These are phyloP conservation scores for Saccharomyces uvarum DNA, from an alignment of 1,139 yeast genomes.

Conservation along the genomic window DNA sequence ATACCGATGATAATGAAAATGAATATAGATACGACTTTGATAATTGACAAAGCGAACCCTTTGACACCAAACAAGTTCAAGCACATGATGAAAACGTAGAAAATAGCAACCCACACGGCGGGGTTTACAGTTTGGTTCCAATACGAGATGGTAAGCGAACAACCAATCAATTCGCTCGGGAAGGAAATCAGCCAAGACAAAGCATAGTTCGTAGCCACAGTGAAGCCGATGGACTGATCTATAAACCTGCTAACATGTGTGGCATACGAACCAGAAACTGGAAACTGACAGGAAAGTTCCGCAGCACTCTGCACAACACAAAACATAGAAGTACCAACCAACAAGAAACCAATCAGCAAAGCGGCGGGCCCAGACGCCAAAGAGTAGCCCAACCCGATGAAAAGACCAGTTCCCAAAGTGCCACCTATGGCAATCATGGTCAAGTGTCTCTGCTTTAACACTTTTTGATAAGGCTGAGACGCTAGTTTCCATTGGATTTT, in stretches of 20 bases:
- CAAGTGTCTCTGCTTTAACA: slow-evolving; percentile 56
- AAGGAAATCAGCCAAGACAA: slow-evolving; percentile 63
- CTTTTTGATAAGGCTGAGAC: slow-evolving; percentile 58
- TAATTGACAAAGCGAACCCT: slow-evolving; percentile 48
- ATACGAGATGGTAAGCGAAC: slow-evolving; percentile 57
- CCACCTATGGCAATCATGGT: slow-evolving; percentile 67
- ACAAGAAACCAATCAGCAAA: slow-evolving; percentile 48
- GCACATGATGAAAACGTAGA: slow-evolving; percentile 47
- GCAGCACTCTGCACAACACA: slow-evolving; percentile 64
- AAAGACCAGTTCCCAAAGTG: slow-evolving; percentile 57
- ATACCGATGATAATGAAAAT: slow-evolving; percentile 68
- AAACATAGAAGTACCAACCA: slow-evolving; percentile 50
- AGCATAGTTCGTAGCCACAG: slow-evolving; percentile 67
- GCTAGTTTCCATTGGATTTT: slow-evolving; percentile 61
- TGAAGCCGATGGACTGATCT: slow-evolving; percentile 69
- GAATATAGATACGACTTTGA: slow-evolving; percentile 53
- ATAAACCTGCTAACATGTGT: slow-evolving; percentile 60
- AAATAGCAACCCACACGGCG: slow-evolving; percentile 43
- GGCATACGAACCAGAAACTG: slow-evolving; percentile 66
- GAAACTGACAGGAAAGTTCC: slow-evolving; percentile 60
- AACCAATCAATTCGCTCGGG: slow-evolving; percentile 68
- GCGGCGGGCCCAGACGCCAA: slow-evolving; percentile 57
- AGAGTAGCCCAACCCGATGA: slow-evolving; percentile 58
- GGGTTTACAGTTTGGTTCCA: slow-evolving; percentile 37
- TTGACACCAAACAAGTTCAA: slow-evolving; percentile 61